phyloP scores from a whole-genome alignment of 2,329 filamentous ascomycete species.

The Talaromyces sp. region DNA sequence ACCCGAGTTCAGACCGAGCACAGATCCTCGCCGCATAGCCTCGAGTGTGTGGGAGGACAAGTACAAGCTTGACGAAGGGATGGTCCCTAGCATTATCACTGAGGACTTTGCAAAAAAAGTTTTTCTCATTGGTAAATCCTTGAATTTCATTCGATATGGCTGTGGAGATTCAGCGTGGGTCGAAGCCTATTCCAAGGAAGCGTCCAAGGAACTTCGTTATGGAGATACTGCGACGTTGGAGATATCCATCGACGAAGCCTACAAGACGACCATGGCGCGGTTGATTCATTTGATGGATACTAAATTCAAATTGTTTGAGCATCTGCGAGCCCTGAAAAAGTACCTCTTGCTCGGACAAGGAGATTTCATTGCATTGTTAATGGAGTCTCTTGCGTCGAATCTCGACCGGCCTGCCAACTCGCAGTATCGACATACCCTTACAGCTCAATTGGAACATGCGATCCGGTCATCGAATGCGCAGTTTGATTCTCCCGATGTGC shows the following conservation, averaged over 20 bases:
- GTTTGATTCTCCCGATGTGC: constrained; percentile 85
- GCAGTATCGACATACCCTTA: constrained; percentile 93
- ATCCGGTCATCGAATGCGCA: constrained; percentile 97
- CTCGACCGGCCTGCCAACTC: constrained; percentile 92
- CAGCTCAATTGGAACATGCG: constrained; percentile 95
- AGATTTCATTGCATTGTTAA: constrained; percentile 92
- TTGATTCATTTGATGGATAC: constrained; percentile 88
- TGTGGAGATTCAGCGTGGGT: constrained; percentile 95
- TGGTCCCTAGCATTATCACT: constrained; percentile 91
- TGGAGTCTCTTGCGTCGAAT: constrained; percentile 92
- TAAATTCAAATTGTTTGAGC: constrained; percentile 92
- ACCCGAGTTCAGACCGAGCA: constrained; percentile 54
- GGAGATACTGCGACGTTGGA: constrained; percentile 89
- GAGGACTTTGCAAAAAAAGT: constrained; percentile 93
- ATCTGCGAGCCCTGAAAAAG: constrained; percentile 84
- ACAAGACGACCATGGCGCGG: constrained; percentile 95
- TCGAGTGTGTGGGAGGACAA: constrained; percentile 98
- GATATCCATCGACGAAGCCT: constrained; percentile 90
- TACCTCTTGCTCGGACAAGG: constrained; percentile 93
- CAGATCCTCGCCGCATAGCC: constrained; percentile 48
- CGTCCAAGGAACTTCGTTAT: constrained; percentile 86
- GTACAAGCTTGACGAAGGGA: constrained; percentile 75
- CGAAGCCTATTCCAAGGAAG: constrained; percentile 85
- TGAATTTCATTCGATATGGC: constrained; percentile 96
- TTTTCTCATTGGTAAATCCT: constrained; percentile 92